Conservation (phyloP, 768 basidiomycete genomes). For the Russula foetens region DNA sequence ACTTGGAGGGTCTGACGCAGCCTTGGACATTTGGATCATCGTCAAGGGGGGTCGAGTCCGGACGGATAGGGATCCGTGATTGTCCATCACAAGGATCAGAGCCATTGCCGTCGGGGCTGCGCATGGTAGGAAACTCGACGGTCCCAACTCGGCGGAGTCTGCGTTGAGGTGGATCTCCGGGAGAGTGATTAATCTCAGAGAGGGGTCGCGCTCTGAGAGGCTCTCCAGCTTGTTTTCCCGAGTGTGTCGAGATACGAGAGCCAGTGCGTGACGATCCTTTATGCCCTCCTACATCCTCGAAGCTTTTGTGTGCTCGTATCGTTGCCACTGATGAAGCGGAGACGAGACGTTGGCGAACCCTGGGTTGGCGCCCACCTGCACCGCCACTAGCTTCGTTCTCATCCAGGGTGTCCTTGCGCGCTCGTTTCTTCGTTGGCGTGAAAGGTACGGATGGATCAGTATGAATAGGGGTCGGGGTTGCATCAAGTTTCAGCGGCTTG, state of each 20-base stretch:
- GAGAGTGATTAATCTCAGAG: slow-evolving; percentile 13
- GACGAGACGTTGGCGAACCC: slow-evolving; percentile 18
- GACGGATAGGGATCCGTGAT: slow-evolving; percentile 4
- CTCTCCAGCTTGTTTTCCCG: slow-evolving; percentile 4
- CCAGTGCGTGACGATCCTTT: not conserved
- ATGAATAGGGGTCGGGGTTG: not conserved
- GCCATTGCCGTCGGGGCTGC: not conserved
- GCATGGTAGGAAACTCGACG: slow-evolving; percentile 12
- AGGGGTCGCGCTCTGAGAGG: slow-evolving; percentile 11
- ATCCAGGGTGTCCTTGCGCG: slow-evolving; percentile 17
- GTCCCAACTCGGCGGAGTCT: slow-evolving; percentile 20
- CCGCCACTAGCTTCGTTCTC: slow-evolving; percentile 15
- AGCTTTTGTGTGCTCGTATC: slow-evolving; percentile 11
- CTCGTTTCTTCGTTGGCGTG: slow-evolving; percentile 14
- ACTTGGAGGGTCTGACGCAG: not conserved
- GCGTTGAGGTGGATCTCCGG: slow-evolving; percentile 5
- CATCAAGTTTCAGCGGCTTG: slow-evolving; percentile 11
- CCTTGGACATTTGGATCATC: not conserved
- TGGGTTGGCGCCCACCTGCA: slow-evolving; percentile 9
- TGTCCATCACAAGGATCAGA: not conserved
- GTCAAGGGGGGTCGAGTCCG: not conserved
- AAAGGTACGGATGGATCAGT: slow-evolving; percentile 3
- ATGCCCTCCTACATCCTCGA: not conserved
- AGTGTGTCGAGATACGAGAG: not conserved
- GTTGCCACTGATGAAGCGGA: slow-evolving; percentile 20